Conservation (phyloP, 2,329 filamentous ascomycete species). For the Talaromyces sp. region DNA sequence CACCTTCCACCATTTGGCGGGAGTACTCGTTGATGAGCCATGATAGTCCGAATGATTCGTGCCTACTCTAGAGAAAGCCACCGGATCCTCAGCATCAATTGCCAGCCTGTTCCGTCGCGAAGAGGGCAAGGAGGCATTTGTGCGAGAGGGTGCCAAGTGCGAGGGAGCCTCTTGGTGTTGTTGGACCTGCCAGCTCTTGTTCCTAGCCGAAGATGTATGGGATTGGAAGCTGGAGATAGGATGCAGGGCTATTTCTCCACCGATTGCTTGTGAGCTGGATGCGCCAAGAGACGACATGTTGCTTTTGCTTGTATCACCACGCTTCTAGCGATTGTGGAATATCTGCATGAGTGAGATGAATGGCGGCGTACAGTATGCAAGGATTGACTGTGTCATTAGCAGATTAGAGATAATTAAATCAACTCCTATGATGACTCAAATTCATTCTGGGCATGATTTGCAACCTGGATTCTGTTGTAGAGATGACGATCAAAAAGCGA, state of each 20-base stretch:
- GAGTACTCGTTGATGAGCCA: slow-evolving; percentile 17
- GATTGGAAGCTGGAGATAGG: slow-evolving; percentile 28
- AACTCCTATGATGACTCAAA: not conserved
- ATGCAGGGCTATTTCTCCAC: slow-evolving; percentile 25
- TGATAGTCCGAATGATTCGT: slow-evolving; percentile 16
- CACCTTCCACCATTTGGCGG: slow-evolving; percentile 67
- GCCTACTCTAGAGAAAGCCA: slow-evolving; percentile 12
- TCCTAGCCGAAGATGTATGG: slow-evolving; percentile 23
- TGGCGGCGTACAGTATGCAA: not conserved
- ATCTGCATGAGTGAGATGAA: not conserved
- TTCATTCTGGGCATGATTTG: not conserved
- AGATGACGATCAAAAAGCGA: not conserved
- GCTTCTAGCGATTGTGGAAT: not conserved
- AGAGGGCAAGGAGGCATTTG: not conserved
- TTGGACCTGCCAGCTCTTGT: slow-evolving; percentile 26
- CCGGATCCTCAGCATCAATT: not conserved
- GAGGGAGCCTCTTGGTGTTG: slow-evolving; percentile 7
- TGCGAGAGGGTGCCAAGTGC: slow-evolving; percentile 4
- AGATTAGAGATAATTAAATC: not conserved
- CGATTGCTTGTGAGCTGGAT: slow-evolving; percentile 13
- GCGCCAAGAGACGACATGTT: slow-evolving; percentile 6
- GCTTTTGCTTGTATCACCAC: slow-evolving; percentile 9
- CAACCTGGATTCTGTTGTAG: too few relatives aligned
- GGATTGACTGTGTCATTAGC: not conserved
- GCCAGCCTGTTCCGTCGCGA: not conserved